These are phyloP conservation scores for Oenanthe sinensis DNA, from an alignment of 129 eudicot species.

Conservation along the genomic window DNA sequence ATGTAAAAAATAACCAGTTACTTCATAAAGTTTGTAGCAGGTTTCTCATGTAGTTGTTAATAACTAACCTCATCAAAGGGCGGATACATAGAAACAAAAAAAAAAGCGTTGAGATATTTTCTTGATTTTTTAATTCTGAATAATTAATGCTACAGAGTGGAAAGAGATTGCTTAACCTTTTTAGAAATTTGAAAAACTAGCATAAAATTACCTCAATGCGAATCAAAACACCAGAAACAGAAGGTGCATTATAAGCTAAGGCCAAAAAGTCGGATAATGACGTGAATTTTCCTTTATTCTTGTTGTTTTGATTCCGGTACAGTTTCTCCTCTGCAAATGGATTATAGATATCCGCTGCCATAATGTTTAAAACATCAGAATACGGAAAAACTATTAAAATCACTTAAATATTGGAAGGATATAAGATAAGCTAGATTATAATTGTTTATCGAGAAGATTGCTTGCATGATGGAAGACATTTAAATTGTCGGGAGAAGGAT, in stretches of 20 bases:
- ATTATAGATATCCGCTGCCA: constrained; percentile 58
- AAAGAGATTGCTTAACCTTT: not conserved
- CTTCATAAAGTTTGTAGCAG: not conserved
- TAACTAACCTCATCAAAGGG: not conserved
- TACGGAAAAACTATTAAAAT: not conserved
- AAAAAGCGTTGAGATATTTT: not conserved
- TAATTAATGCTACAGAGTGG: not conserved
- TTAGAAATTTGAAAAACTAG: not conserved
- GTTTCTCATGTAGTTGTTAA: not conserved
- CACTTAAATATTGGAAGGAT: not conserved
- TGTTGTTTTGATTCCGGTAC: constrained; percentile 47
- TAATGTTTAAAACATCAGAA: not conserved
- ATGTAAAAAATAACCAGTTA: not conserved
- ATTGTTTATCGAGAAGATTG: not conserved
- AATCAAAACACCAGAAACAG: constrained; percentile 73
- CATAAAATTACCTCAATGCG: constrained; percentile 59
- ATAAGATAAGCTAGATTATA: not conserved
- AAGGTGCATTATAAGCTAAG: constrained; percentile 59
- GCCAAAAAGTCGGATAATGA: constrained; percentile 53
- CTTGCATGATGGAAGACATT: not conserved
- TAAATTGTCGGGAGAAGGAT: not conserved
- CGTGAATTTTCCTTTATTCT: constrained; percentile 39
- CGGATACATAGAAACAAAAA: not conserved
- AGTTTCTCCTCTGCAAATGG: constrained; percentile 26
- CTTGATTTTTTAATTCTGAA: not conserved